Conservation (phyloP, 305 asterid species). For the Fraxinus floribunda region DNA sequence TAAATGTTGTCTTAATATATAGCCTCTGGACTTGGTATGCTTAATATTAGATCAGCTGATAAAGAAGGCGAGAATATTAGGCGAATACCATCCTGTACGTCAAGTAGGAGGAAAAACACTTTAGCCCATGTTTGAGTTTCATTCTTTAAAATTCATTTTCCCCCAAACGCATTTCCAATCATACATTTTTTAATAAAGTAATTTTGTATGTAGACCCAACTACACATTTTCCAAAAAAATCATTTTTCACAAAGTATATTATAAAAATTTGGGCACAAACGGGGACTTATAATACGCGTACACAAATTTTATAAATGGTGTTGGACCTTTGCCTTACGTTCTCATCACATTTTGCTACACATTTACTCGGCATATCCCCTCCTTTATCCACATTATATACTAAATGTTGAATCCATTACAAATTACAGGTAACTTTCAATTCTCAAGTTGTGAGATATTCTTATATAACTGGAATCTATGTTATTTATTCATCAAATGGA, state of each 20-base stretch:
- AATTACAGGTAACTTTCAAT: background rate
- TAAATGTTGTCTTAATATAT: background rate
- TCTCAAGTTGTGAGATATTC: background rate
- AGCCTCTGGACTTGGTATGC: background rate
- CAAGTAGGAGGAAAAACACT: conserved; percentile 7
- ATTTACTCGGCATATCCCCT: background rate
- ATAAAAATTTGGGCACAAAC: no score
- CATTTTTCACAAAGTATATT: no score
- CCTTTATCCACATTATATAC: background rate
- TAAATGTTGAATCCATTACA: background rate
- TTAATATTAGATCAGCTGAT: background rate
- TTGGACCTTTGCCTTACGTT: background rate
- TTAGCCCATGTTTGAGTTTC: background rate
- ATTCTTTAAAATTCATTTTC: no score
- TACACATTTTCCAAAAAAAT: no score
- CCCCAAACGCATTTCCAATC: no score
- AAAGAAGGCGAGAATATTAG: background rate
- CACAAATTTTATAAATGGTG: background rate
- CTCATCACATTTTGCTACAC: background rate
- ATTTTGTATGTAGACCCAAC: no score
- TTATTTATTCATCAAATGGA: background rate
- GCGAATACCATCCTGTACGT: conserved; percentile 19
- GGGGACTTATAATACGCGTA: background rate
- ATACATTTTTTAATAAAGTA: no score
- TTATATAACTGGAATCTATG: background rate